Base-by-base conservation (phyloP, 75 land plant species). In the Picea glauca region DNA sequence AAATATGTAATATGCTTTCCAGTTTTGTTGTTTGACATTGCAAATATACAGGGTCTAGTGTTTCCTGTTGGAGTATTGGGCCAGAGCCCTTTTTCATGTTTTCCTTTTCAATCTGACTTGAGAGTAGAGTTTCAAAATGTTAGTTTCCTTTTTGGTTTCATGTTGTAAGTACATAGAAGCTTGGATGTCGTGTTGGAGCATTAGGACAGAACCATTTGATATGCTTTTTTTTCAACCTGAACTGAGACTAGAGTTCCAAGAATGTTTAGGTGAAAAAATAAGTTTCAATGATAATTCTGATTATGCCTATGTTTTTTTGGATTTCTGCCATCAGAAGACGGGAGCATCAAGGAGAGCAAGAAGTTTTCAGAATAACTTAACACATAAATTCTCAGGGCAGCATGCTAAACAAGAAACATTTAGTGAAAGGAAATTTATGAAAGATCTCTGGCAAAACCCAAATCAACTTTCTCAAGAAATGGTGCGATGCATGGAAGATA, bases 391-490 rank as follows among this genome's bases (percentile, higher is more conserved):
- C n/a, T 20, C 50, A 70, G 56, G 43, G 54, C 54, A 70, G n/a
- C 54, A 43, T 20, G 50, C 26, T 43, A 38, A n/a, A 20, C 74
- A 70, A 70, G 74, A 40, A 40, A 46, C 54, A 9, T 40, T 21
- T 38, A 40, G 23, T 70, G 73, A 70, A 70, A 46, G 54, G 50
- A 70, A 3, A 70, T 40, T n/a, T 13, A 50, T 74, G 26, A 79
- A 78, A 33, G 80, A 86, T 32, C 83, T 87, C 15, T 87, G 89
- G 84, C 67, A 83, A 20, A 61, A 91, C 43, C 95, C 98, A 5
- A 95, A 95, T 75, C 50, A 76, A 56, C 85, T 95, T 30, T 95
- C 98, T 79, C 92, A 95, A 82, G 85, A 93, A 84, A 95, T 95
- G 98, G 88, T 95, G 15, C 77, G 82, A 35, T 93, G 93, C 77